A percentile compares a stretch with the other conserved stretches of the same genome.
Evolutionary conservation across 2,329 filamentous ascomycete species (phyloP).

Genomic region (Dactylonectria macrodidyma): DNA sequence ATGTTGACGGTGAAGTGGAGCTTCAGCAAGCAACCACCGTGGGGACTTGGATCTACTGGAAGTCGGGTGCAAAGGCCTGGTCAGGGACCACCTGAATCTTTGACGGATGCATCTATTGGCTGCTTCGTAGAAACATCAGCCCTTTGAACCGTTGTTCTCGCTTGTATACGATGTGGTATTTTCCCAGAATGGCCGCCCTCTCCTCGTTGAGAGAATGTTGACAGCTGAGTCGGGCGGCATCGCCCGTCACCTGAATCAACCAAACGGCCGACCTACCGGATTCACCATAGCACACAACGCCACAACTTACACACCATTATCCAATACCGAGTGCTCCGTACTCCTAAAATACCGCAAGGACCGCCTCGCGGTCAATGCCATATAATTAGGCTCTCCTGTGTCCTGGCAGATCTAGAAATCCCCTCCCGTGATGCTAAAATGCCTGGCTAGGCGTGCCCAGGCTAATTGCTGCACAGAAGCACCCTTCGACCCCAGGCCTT

Average conservation of each 20-base stretch:
- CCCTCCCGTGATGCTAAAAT: conserved; percentile 7
- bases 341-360: background rate
- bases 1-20: conserved; percentile 2
- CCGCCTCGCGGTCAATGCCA: conserved; percentile 8
- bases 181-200: too few species aligned
- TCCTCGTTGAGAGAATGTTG: background rate
- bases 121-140: background rate
- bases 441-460: background rate
- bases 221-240: conserved; percentile 3
- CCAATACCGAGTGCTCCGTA: background rate
- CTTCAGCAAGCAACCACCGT: background rate
- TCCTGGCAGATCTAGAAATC: conserved; percentile 5
- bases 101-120: background rate
- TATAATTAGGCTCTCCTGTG: background rate
- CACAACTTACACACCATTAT: conserved; percentile 5
- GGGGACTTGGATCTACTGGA: background rate
- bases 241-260: conserved; percentile 6
- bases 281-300: background rate
- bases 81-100: background rate
- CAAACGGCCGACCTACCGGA: background rate
- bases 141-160: too few species aligned
- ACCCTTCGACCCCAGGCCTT: background rate
- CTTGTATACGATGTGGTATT: too few species aligned
- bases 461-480: conserved; percentile 6
- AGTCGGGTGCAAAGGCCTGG: background rate